These are phyloP conservation scores for Wickerhamiella parazyma DNA, from an alignment of 805 yeast species.

Conservation along the genomic window DNA sequence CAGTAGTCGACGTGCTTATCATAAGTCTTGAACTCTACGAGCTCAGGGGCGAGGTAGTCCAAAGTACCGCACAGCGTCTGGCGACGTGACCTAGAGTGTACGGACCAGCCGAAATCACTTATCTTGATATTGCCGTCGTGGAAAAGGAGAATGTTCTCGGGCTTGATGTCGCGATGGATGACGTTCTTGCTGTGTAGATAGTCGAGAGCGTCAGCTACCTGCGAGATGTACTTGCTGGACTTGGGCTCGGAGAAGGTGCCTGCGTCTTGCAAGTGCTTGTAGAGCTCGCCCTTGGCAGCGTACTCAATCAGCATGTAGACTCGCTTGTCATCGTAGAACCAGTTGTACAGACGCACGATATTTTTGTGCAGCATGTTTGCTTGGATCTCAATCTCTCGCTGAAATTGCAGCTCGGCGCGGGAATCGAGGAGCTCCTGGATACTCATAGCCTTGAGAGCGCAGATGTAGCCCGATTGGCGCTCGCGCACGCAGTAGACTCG, in stretches of 20 bases:
- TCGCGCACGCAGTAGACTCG: conserved; percentile 82
- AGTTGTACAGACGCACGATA: conserved; percentile 68
- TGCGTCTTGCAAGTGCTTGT: conserved; percentile 50
- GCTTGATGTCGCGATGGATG: conserved; percentile 87
- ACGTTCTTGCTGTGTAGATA: conserved; percentile 70
- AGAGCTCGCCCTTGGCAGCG: conserved; percentile 75
- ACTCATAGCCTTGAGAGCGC: conserved; percentile 86
- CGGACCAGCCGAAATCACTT: conserved; percentile 96
- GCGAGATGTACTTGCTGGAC: conserved; percentile 65
- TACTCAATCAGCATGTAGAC: conserved; percentile 79
- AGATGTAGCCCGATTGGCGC: conserved; percentile 56
- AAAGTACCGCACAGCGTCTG: conserved; percentile 88
- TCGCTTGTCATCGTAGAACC: conserved; percentile 66
- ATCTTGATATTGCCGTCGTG: conserved; percentile 65
- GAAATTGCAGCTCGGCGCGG: conserved; percentile 71
- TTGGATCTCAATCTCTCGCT: conserved; percentile 87
- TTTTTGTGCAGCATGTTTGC: conserved; percentile 60
- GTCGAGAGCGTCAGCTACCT: conserved; percentile 65
- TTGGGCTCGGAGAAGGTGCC: conserved; percentile 57
- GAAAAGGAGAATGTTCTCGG: conserved; percentile 77
- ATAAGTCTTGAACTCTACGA: conserved; percentile 73
- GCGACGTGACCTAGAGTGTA: conserved; percentile 47
- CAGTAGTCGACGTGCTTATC: conserved; percentile 74
- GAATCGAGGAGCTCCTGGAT: conserved; percentile 62
- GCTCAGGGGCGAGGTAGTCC: conserved; percentile 90